Percentiles rank a stretch among this genome's conserved stretches.
These are phyloP conservation scores for Metschnikowia noctiluminum DNA, from an alignment of 805 yeast species.

Conservation along the genomic window DNA sequence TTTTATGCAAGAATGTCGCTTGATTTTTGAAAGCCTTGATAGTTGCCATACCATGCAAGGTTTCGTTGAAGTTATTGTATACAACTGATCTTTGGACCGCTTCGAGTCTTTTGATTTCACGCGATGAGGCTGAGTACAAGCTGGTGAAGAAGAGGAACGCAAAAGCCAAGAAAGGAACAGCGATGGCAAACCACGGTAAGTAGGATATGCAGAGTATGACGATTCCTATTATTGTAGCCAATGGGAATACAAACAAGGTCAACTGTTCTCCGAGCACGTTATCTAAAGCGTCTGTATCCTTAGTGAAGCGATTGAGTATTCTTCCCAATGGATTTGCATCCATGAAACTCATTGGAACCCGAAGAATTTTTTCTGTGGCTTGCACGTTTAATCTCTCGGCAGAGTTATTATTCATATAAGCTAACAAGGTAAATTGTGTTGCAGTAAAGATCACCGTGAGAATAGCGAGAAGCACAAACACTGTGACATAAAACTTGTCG, in stretches of 20 bases:
- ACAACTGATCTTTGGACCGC: slow-evolving; percentile 47
- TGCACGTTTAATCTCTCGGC: slow-evolving; percentile 35
- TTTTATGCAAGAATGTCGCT: slow-evolving; percentile 34
- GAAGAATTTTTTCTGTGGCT: slow-evolving; percentile 38
- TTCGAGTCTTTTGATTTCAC: slow-evolving; percentile 49
- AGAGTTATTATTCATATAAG: slow-evolving; percentile 39
- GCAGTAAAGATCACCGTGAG: slow-evolving; percentile 39
- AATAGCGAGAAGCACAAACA: slow-evolving; percentile 35
- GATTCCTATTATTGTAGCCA: slow-evolving; percentile 33
- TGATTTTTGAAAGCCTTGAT: slow-evolving; percentile 43
- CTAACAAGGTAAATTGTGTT: slow-evolving; percentile 39
- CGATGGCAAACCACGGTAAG: slow-evolving; percentile 53
- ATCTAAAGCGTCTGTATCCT: slow-evolving; percentile 45
- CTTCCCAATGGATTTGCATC: slow-evolving; percentile 44
- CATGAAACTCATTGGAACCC: slow-evolving; percentile 42
- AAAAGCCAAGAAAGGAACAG: slow-evolving; percentile 49
- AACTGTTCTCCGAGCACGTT: slow-evolving; percentile 44
- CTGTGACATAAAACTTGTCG: slow-evolving; percentile 33
- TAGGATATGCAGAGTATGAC: slow-evolving; percentile 46
- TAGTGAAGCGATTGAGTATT: slow-evolving; percentile 42
- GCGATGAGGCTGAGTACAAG: slow-evolving; percentile 46
- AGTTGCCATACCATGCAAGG: slow-evolving; percentile 46
- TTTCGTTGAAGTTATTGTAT: slow-evolving; percentile 48
- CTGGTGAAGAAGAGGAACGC: slow-evolving; percentile 37
- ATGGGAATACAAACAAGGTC: slow-evolving; percentile 38